Evolutionary conservation across 768 basidiomycete species (phyloP).

Genomic region (Cytidiella melzeri): DNA sequence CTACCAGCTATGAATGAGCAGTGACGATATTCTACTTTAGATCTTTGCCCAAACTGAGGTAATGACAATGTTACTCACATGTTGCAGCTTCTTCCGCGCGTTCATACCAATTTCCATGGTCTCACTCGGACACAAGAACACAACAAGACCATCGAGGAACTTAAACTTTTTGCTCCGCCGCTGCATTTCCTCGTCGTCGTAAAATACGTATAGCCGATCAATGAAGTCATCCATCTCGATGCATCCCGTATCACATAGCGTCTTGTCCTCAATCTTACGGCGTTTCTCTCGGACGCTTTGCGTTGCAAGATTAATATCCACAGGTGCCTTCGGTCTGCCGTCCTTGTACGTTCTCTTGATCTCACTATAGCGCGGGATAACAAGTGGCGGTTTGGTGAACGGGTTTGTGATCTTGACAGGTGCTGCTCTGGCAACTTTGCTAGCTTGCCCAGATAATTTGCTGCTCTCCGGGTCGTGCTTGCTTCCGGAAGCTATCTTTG

Average conservation of each 20-base stretch:
- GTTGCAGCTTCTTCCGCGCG: slow-evolving; percentile 49
- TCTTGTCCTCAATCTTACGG: neutral
- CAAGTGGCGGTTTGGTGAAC: neutral
- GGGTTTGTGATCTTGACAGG: too few relatives aligned
- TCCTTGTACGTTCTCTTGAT: neutral
- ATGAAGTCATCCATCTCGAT: neutral
- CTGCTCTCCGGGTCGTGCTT: neutral
- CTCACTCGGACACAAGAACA: neutral
- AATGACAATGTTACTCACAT: slow-evolving; percentile 38
- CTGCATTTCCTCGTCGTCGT: neutral
- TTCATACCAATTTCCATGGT: neutral
- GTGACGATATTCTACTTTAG: neutral
- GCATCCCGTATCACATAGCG: neutral
- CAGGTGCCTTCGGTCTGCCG: neutral
- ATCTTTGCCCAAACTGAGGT: neutral
- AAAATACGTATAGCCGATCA: neutral
- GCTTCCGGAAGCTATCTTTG: neutral
- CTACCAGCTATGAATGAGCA: slow-evolving; percentile 42
- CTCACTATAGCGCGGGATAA: neutral
- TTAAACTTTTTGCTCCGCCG: neutral
- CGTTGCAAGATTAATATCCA: neutral
- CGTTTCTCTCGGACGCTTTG: neutral
- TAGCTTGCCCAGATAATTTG: too few relatives aligned
- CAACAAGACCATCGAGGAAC: neutral
- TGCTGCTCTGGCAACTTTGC: neutral